Evolutionary conservation across 805 yeast genomes (phyloP).

Genomic region (Candida mattraensis): DNA sequence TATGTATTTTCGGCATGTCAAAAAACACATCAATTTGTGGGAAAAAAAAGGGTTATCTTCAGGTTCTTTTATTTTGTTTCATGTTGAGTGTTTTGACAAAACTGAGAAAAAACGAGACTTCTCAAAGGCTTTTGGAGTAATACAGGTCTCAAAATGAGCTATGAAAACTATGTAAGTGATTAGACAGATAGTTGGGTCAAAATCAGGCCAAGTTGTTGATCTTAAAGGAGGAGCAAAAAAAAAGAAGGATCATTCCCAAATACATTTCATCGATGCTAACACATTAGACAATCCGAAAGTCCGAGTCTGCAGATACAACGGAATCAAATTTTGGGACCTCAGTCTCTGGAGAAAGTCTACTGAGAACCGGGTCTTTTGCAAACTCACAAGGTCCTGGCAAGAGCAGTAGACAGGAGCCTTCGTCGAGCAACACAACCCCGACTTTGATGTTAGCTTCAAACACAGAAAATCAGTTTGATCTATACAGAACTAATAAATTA

Average conservation of each 20-base stretch:
- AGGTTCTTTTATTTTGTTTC: constrained; percentile 10
- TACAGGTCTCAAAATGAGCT: constrained; percentile 13
- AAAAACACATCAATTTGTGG: constrained; percentile 19
- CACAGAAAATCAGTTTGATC: constrained; percentile 14
- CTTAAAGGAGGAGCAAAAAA: constrained; percentile 5
- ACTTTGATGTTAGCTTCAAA: constrained; percentile 7
- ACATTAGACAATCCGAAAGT: constrained; percentile 13
- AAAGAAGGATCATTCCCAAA: constrained; percentile 2
- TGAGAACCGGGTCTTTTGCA: constrained; percentile 14
- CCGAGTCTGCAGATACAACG: constrained; percentile 23
- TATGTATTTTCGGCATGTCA: constrained; percentile 14
- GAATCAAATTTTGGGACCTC: constrained; percentile 24
- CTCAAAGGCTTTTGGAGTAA: not conserved
- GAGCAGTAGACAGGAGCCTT: constrained; percentile 8
- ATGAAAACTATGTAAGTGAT: constrained; percentile 20
- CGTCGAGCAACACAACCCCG: constrained; percentile 6
- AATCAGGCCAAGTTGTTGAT: too few relatives aligned
- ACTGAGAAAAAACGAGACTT: too few relatives aligned
- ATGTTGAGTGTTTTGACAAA: not conserved
- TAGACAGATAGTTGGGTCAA: too few relatives aligned
- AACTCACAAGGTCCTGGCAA: constrained; percentile 7
- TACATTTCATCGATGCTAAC: constrained; percentile 4
- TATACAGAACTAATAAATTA: constrained; percentile 11
- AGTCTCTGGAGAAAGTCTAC: constrained; percentile 15
- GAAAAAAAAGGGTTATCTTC: constrained; percentile 10